These are phyloP conservation scores for Xylaria curta DNA, from an alignment of 495 filamentous ascomycete genomes.

Conservation along the genomic window DNA sequence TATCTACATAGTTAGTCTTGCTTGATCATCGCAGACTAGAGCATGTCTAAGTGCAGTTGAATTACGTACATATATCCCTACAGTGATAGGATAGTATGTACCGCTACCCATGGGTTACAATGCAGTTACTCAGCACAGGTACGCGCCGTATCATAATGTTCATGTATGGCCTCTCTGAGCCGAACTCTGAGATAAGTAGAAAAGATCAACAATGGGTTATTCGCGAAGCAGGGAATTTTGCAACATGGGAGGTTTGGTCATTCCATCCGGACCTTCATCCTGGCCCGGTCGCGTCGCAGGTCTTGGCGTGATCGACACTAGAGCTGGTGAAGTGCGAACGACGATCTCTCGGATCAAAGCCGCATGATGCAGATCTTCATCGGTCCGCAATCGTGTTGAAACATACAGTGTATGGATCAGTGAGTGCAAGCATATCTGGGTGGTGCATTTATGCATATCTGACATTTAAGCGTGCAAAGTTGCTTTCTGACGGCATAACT, in stretches of 20 bases:
- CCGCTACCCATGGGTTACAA: neutral
- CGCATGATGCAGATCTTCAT: constrained; percentile 13
- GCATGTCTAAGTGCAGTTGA: neutral
- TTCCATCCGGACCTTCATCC: neutral
- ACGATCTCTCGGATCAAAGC: constrained; percentile 14
- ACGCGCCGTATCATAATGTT: constrained; percentile 2
- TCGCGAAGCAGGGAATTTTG: constrained; percentile 2
- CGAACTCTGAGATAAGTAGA: neutral
- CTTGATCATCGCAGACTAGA: neutral
- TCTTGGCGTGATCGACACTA: constrained; percentile 15
- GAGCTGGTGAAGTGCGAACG: neutral
- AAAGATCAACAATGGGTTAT: neutral
- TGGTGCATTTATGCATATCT: neutral
- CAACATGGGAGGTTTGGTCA: neutral
- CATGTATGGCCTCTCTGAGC: neutral
- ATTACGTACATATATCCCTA: neutral
- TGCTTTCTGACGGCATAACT: neutral
- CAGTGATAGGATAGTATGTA: neutral
- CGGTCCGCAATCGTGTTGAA: constrained; percentile 12
- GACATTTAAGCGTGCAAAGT: neutral
- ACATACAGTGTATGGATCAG: neutral
- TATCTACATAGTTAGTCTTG: neutral
- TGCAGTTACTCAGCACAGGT: neutral
- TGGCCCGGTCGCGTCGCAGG: constrained; percentile 1
- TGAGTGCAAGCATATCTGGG: neutral